These are phyloP conservation scores for Trichothecium sympodiale DNA, from an alignment of 2,329 filamentous ascomycete genomes.

Conservation along the genomic window DNA sequence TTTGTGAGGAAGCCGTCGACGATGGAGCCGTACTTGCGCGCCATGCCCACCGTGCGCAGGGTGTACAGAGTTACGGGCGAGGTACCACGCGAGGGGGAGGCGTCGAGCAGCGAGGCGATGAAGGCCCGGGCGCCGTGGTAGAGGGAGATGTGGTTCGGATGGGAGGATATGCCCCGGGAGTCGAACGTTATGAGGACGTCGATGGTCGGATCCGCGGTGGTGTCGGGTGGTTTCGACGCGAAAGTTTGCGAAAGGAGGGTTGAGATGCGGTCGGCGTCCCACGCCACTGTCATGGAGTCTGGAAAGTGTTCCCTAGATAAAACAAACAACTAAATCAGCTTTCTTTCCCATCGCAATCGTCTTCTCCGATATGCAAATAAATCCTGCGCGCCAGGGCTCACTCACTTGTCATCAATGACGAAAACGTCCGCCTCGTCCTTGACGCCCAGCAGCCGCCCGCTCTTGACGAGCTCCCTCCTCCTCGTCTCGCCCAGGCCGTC, in stretches of 20 bases:
- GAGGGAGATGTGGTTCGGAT: slow-evolving; percentile 89
- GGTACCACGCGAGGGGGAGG: slow-evolving; percentile 52
- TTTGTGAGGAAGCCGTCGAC: slow-evolving; percentile 68
- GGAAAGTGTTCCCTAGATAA: slow-evolving; percentile 61
- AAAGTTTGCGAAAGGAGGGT: slow-evolving; percentile 63
- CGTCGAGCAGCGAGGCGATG: slow-evolving; percentile 52
- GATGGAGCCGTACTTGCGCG: slow-evolving; percentile 72
- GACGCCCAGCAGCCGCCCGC: slow-evolving; percentile 66
- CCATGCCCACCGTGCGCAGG: slow-evolving; percentile 58
- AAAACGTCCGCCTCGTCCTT: slow-evolving; percentile 67
- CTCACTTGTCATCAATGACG: slow-evolving; percentile 57
- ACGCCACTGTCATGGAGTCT: slow-evolving; percentile 76
- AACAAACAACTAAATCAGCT: too few relatives aligned
- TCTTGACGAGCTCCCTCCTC: slow-evolving; percentile 73
- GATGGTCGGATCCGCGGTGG: slow-evolving; percentile 39
- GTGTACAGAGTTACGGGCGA: slow-evolving; percentile 82
- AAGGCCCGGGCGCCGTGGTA: slow-evolving; percentile 73
- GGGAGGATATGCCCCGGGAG: slow-evolving; percentile 64
- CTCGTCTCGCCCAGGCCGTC: slow-evolving; percentile 77
- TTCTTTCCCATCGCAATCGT: too few relatives aligned
- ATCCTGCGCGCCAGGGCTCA: too few relatives aligned
- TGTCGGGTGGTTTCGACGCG: slow-evolving; percentile 38
- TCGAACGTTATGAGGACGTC: slow-evolving; percentile 90
- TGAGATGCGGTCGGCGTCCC: slow-evolving; percentile 62
- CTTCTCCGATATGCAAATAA: too few relatives aligned